Conservation (phyloP, 106 monocot species). For the Dendrobium officinale region DNA sequence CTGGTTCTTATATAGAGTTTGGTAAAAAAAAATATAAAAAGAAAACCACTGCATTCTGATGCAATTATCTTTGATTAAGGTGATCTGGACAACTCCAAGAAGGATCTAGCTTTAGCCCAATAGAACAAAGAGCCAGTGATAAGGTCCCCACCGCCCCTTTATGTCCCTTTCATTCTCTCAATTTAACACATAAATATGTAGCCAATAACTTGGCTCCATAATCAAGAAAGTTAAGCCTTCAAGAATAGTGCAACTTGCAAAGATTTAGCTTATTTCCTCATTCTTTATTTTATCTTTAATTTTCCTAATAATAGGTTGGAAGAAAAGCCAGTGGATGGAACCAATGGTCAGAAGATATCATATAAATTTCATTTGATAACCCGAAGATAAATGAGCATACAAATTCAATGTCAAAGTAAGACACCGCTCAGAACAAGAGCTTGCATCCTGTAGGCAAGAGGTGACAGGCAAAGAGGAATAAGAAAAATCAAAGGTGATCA, state of each 20-base stretch:
- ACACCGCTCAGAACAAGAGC: neutral
- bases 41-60: neutral
- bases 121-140: constrained; percentile 25
- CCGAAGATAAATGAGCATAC: neutral
- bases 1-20: constrained; percentile 6
- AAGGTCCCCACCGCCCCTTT: constrained; percentile 18
- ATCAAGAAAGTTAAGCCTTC: neutral
- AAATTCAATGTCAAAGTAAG: neutral
- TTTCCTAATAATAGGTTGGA: neutral
- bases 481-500: neutral
- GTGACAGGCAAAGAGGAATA: neutral
- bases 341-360: neutral
- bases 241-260: neutral
- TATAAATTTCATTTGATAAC: neutral
- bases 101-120: constrained; percentile 26
- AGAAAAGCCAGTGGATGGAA: neutral
- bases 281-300: neutral
- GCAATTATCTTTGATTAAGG: constrained; percentile 8
- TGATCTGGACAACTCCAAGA: constrained; percentile 25
- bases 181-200: constrained; percentile 3
- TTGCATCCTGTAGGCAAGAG: neutral
- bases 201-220: neutral
- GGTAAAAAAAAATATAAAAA: neutral
- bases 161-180: neutral
- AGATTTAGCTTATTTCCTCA: neutral